Conservation (phyloP, 2,329 filamentous ascomycete genomes). For the Fusarium marasasianum region DNA sequence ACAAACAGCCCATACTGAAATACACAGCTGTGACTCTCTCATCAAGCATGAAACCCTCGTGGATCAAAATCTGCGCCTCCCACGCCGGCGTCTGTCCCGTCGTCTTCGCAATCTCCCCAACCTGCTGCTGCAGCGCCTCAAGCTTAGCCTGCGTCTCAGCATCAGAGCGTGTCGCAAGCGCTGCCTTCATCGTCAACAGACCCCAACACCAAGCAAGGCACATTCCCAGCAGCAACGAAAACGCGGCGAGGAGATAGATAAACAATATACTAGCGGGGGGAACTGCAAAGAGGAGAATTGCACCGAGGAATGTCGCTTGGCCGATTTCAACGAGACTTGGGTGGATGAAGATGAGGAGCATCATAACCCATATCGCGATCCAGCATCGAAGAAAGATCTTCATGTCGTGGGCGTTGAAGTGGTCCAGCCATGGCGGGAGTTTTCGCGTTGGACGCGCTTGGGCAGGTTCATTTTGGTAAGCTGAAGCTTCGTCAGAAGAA, state of each 20-base stretch:
- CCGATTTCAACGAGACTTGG: constrained; percentile 54
- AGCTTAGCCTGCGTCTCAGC: constrained; percentile 49
- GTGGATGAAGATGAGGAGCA: constrained; percentile 57
- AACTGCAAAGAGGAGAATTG: constrained; percentile 54
- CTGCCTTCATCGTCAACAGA: constrained; percentile 58
- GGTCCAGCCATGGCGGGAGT: constrained; percentile 51
- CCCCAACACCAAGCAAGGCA: constrained; percentile 61
- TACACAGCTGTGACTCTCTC: constrained; percentile 53
- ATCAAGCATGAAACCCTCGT: constrained; percentile 59
- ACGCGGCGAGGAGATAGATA: constrained; percentile 53
- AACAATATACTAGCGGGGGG: constrained; percentile 58
- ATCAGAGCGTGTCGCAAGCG: constrained; percentile 52
- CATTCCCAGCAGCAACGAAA: constrained; percentile 57
- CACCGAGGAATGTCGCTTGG: constrained; percentile 56
- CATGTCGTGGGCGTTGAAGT: constrained; percentile 58
- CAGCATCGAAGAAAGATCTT: constrained; percentile 59
- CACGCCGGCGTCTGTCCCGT: constrained; percentile 33
- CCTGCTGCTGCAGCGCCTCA: constrained; percentile 48
- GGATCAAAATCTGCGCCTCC: constrained; percentile 51
- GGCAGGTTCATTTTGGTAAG: neutral
- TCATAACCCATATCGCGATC: constrained; percentile 56
- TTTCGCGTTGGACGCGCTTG: neutral
- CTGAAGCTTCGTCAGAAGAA: neutral
- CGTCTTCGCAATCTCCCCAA: constrained; percentile 46
- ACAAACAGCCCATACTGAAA: constrained; percentile 51